Conservation (phyloP, 83 land plant genomes). For the Picea engelmannii region DNA sequence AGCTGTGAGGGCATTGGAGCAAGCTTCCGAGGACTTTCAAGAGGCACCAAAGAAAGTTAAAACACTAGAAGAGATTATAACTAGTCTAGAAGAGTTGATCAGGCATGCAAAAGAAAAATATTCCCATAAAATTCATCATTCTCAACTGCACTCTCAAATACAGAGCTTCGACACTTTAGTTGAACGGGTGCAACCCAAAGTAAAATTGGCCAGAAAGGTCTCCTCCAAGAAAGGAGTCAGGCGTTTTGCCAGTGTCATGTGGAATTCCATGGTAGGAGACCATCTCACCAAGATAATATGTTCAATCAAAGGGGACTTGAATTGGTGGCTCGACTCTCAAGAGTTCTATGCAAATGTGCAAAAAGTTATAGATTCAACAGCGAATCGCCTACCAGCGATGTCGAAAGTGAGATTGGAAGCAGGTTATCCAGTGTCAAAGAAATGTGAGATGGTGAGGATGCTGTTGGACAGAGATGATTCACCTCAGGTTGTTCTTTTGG, state of each 20-base stretch:
- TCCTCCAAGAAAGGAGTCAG: constrained; percentile 30
- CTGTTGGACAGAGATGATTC: constrained; percentile 32
- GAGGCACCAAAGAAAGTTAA: constrained; percentile 37
- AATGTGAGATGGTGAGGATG: constrained; percentile 25
- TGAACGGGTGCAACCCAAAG: constrained; percentile 32
- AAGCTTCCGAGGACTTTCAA: constrained; percentile 36
- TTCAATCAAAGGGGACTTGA: constrained; percentile 33
- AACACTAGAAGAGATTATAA: constrained; percentile 32
- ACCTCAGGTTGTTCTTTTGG: constrained; percentile 44
- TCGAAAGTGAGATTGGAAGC: constrained; percentile 36
- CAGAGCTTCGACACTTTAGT: constrained; percentile 36
- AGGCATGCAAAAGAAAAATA: constrained; percentile 26
- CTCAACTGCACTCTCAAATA: constrained; percentile 33
- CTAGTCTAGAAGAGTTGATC: constrained; percentile 32
- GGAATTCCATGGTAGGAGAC: constrained; percentile 39
- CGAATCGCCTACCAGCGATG: constrained; percentile 19
- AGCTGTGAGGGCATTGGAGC: constrained; percentile 37
- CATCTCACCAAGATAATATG: constrained; percentile 26
- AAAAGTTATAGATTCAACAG: constrained; percentile 36
- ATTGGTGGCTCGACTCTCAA: constrained; percentile 50
- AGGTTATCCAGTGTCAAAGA: constrained; percentile 43
- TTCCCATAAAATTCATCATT: constrained; percentile 33
- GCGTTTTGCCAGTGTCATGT: constrained; percentile 27
- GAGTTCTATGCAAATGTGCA: constrained; percentile 25
- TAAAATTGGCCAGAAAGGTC: constrained; percentile 41